Conservation (phyloP, 305 asterid genomes). For the Plantago rigida region DNA sequence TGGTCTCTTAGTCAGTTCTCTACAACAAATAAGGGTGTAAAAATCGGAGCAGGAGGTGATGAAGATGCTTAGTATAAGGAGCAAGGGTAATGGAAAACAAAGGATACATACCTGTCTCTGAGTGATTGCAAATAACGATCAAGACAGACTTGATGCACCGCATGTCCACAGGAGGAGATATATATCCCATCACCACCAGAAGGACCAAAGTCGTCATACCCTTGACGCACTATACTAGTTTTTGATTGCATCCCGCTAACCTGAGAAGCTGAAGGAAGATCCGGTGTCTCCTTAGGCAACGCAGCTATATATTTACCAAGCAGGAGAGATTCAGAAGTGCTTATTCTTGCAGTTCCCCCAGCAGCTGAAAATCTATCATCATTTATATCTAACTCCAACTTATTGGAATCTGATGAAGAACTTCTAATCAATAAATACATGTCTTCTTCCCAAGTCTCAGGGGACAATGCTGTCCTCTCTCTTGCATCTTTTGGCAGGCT, state of each 20-base stretch:
- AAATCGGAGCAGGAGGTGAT: not conserved
- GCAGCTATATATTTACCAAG: conserved; percentile 76
- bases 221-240: conserved; percentile 27
- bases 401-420: conserved; percentile 28
- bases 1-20: no score
- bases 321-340: conserved; percentile 41
- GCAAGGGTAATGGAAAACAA: not conserved
- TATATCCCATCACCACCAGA: conserved; percentile 68
- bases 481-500: conserved; percentile 28
- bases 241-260: conserved; percentile 30
- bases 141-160: conserved; percentile 94
- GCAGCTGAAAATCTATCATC: conserved; percentile 27
- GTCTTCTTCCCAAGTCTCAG: conserved; percentile 57
- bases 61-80: no score
- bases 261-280: conserved; percentile 55
- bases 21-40: no score
- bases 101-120: conserved; percentile 64
- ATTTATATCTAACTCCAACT: conserved; percentile 26
- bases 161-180: conserved; percentile 94
- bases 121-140: conserved; percentile 82
- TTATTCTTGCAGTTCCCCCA: conserved; percentile 30
- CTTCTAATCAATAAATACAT: conserved; percentile 45
- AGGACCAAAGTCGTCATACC: conserved; percentile 56
- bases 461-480: conserved; percentile 35
- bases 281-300: conserved; percentile 49